Base-by-base conservation (phyloP, 345 rosid species). In the Moringa oleifera region DNA sequence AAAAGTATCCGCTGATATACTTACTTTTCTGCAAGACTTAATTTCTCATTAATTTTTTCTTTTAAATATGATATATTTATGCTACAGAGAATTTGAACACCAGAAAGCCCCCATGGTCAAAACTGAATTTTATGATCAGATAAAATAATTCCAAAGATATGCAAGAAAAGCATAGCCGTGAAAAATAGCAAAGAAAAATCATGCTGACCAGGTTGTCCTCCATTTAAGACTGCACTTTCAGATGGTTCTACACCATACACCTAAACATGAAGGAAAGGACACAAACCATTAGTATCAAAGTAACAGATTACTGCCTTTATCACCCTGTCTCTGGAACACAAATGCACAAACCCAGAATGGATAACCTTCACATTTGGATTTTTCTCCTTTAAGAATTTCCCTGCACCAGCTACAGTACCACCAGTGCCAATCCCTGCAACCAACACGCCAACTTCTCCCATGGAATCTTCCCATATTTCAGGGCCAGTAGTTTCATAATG, bases 401-500 rank as follows among this genome's bases (percentile, higher is more conserved):
- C 91, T 24, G 75, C 62, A 16, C 89, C 91, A 1, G 80, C 72
- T 51, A 81, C 57, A 0, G 88, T 85, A 25, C 95, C 95, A 28
- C 88, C 88, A 28, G 88, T 87, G 15, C 95, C 90, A 59, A 83
- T 71, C 51, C 84, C 89, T 0, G 81, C 58, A 0, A 88, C 77
- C 58, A 85, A 61, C 10, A 61, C 74, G 68, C 85, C 85, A 59
- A 83, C 80, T 72, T 81, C 63, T 52, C 81, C 91, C 31, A 58
- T 81, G 0, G 86, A 76, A 67, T 72, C 90, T 52, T 60, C 77
- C 94, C 94, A 87, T 70, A 84, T 82, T 77, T 87, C 94, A 19
- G 88, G 90, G 24, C 90, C 88, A 17, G 85, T 80, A 50, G 90
- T 85, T 68, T 74, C 83, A 47, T 83, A 91, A 66, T 88, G 98